These are phyloP conservation scores for Wickerhamiella musiphila DNA, from an alignment of 805 yeast genomes.

Conservation along the genomic window DNA sequence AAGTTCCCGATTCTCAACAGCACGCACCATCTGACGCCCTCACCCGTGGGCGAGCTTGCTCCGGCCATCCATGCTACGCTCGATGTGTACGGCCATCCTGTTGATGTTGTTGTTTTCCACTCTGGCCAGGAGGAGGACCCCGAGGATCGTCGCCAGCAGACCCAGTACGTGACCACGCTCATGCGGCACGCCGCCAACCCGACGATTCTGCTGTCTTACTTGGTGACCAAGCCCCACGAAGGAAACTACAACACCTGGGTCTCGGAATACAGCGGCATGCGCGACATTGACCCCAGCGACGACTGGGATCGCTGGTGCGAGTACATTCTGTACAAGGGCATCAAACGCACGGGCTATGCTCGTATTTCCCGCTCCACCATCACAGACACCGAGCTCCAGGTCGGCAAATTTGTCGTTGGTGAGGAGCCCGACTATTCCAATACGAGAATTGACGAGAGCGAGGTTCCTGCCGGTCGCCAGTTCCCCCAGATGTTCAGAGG, in stretches of 20 bases:
- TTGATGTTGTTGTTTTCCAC: conserved; percentile 94
- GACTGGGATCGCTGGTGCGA: conserved; percentile 99
- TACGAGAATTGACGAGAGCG: conserved; percentile 35
- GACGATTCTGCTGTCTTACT: conserved; percentile 69
- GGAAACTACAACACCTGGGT: conserved; percentile 91
- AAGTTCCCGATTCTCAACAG: conserved; percentile 87
- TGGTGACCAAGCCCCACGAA: conserved; percentile 71
- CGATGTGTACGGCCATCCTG: conserved; percentile 69
- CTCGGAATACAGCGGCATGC: conserved; percentile 67
- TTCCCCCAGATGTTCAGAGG: conserved; percentile 73
- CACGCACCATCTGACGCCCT: conserved; percentile 79
- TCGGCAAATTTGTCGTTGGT: conserved; percentile 67
- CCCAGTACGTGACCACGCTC: conserved; percentile 52
- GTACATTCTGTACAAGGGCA: conserved; percentile 73
- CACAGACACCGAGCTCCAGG: conserved; percentile 93
- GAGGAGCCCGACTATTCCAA: conserved; percentile 34
- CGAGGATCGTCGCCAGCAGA: conserved; percentile 80
- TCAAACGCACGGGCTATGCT: conserved; percentile 84
- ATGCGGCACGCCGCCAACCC: conserved; percentile 75
- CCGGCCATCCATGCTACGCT: conserved; percentile 96
- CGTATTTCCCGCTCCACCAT: conserved; percentile 83
- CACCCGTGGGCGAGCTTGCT: conserved; percentile 95
- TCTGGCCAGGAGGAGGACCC: conserved; percentile 96
- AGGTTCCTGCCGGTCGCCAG: conserved; percentile 42
- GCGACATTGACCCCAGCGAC: conserved; percentile 68